These are phyloP conservation scores for Hypoxylon sp. DNA, from an alignment of 2,329 filamentous ascomycete genomes.

Conservation along the genomic window DNA sequence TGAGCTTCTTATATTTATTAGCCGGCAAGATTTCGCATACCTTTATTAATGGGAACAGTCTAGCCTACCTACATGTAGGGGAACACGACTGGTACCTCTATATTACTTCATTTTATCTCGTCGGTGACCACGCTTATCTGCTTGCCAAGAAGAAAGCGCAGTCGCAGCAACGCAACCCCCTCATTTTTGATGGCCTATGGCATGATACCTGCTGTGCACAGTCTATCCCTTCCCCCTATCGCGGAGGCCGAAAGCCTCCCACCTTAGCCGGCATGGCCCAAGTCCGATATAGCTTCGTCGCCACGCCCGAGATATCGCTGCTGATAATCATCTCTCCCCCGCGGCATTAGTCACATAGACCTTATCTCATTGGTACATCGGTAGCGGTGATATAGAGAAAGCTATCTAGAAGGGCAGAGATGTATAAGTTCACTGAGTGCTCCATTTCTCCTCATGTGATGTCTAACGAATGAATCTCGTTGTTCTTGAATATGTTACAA, in stretches of 20 bases:
- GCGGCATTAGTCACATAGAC: neutral
- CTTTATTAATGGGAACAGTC: neutral
- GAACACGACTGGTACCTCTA: neutral
- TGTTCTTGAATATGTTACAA: neutral
- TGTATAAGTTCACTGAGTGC: slow-evolving; percentile 1
- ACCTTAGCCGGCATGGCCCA: neutral
- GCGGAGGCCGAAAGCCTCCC: neutral
- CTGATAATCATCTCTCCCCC: neutral
- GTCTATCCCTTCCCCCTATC: neutral
- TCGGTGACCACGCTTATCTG: neutral
- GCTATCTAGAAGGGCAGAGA: neutral
- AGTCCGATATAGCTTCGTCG: neutral
- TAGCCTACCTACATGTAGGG: neutral
- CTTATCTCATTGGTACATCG: neutral
- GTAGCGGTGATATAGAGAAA: neutral
- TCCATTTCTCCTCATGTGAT: neutral
- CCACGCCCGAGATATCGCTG: neutral
- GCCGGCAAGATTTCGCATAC: neutral
- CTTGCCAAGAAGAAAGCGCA: slow-evolving; percentile 15
- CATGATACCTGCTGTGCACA: neutral
- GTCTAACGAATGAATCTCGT: neutral
- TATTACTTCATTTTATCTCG: slow-evolving; percentile 12
- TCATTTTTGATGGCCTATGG: neutral
- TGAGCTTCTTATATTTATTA: neutral
- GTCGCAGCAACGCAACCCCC: slow-evolving; percentile 6